Percentiles rank a stretch among this genome's conserved stretches.
Conservation (phyloP, 768 basidiomycete species). For the Lactifluus hygrophoroides region DNA sequence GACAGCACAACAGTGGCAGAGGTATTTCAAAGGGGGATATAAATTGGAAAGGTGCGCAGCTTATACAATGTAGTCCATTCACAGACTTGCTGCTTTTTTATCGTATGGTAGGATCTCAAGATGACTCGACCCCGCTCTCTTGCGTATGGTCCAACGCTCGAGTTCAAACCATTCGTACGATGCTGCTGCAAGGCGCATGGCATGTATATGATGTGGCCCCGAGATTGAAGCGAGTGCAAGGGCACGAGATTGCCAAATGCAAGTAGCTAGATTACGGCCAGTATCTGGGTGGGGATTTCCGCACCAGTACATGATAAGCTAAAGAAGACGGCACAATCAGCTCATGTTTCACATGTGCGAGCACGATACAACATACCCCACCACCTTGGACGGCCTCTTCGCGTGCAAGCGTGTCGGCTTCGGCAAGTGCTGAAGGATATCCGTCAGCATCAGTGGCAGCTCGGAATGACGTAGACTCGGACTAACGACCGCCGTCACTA, state of each 20-base stretch:
- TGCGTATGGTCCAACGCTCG: constrained; percentile 67
- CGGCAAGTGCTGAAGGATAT: constrained; percentile 60
- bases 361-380: constrained; percentile 44
- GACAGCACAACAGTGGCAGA: neutral
- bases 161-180: constrained; percentile 76
- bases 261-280: constrained; percentile 87
- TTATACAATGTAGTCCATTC: neutral
- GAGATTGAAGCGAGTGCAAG: constrained; percentile 77
- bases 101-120: constrained; percentile 53
- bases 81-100: constrained; percentile 68
- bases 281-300: constrained; percentile 69
- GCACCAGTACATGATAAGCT: constrained; percentile 93
- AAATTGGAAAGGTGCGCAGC: neutral
- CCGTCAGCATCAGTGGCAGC: neutral
- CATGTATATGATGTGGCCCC: constrained; percentile 70
- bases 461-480: constrained; percentile 7
- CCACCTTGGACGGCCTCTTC: constrained; percentile 88
- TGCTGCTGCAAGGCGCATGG: constrained; percentile 68
- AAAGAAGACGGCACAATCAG: constrained; percentile 6
- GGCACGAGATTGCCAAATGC: constrained; percentile 87
- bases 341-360: neutral
- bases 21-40: neutral
- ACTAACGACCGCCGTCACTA: constrained; percentile 56
- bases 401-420: constrained; percentile 80
- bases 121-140: constrained; percentile 47